A percentile compares a stretch with the other conserved stretches of the same genome.
These are phyloP conservation scores for Pseudocercospora musae DNA, from an alignment of 2,329 filamentous ascomycete species.

Conservation along the genomic window DNA sequence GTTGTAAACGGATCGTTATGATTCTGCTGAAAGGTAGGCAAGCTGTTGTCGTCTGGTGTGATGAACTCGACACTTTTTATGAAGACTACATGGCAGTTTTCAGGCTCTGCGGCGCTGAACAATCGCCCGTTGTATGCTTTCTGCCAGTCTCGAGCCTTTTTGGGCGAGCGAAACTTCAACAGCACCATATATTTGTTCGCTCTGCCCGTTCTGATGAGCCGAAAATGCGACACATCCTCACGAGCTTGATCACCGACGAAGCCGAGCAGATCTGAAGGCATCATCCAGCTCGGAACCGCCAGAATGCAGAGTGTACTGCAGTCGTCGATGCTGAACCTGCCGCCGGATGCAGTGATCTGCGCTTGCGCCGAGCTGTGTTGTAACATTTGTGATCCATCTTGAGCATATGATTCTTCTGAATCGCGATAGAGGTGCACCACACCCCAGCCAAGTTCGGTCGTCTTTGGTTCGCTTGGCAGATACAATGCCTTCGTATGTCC, in stretches of 20 bases:
- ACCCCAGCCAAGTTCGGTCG: slow-evolving; percentile 83
- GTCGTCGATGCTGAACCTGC: slow-evolving; percentile 53
- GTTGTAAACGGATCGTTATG: slow-evolving; percentile 59
- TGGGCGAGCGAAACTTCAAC: slow-evolving; percentile 81
- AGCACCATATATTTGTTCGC: slow-evolving; percentile 93
- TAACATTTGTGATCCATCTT: slow-evolving; percentile 49
- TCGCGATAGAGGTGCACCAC: slow-evolving; percentile 93
- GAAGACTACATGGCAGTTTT: slow-evolving; percentile 92
- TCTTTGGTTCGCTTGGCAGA: slow-evolving; percentile 64
- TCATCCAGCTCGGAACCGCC: slow-evolving; percentile 90
- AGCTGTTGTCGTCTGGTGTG: slow-evolving; percentile 51
- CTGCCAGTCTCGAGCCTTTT: slow-evolving; percentile 74
- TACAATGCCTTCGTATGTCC: slow-evolving; percentile 76
- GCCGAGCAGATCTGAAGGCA: slow-evolving; percentile 82
- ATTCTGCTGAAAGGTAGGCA: slow-evolving; percentile 55
- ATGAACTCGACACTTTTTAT: slow-evolving; percentile 89
- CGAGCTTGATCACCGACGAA: slow-evolving; percentile 87
- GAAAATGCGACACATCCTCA: slow-evolving; percentile 84
- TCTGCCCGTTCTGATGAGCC: slow-evolving; percentile 85
- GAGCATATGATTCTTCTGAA: slow-evolving; percentile 65
- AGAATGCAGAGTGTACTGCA: slow-evolving; percentile 90
- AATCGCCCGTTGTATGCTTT: slow-evolving; percentile 87
- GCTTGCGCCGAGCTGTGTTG: slow-evolving; percentile 32
- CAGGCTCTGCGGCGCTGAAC: slow-evolving; percentile 73
- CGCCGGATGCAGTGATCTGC: slow-evolving; percentile 18